These are phyloP conservation scores for Boechera divaricarpa DNA, from an alignment of 345 rosid genomes.

Conservation along the genomic window DNA sequence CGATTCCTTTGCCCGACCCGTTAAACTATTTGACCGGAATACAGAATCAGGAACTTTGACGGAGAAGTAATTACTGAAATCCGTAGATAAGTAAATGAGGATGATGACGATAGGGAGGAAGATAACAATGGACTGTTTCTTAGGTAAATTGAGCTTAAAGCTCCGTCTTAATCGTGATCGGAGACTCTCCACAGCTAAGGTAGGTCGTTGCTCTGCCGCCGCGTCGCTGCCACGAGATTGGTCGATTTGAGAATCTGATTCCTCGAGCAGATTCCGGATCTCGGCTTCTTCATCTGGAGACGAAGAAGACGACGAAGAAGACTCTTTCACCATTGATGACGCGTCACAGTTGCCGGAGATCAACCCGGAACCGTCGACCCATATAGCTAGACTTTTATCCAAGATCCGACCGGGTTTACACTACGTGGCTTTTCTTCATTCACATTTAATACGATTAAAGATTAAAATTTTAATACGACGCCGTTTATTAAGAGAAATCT, in stretches of 20 bases:
- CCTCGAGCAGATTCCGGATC: slow-evolving; percentile 54
- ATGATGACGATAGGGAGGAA: slow-evolving; percentile 57
- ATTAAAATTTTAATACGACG: not conserved
- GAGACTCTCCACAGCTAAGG: slow-evolving; percentile 60
- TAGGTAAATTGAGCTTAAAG: slow-evolving; percentile 44
- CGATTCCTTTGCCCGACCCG: slow-evolving; percentile 61
- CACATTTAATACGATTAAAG: not conserved
- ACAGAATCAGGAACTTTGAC: slow-evolving; percentile 34
- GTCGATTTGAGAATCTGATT: slow-evolving; percentile 58
- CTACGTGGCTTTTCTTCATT: slow-evolving; percentile 32
- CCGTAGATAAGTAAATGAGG: slow-evolving; percentile 55
- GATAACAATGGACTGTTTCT: slow-evolving; percentile 54
- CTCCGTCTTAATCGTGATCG: slow-evolving; percentile 47
- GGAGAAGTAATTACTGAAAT: slow-evolving; percentile 42
- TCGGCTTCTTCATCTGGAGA: slow-evolving; percentile 67
- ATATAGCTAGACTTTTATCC: slow-evolving; percentile 15
- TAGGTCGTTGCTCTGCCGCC: slow-evolving; percentile 37
- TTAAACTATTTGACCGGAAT: slow-evolving; percentile 35
- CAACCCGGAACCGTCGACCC: slow-evolving; percentile 39
- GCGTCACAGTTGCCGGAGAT: slow-evolving; percentile 30
- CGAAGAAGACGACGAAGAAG: slow-evolving; percentile 30
- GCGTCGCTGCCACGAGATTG: slow-evolving; percentile 6
- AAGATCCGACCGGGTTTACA: slow-evolving; percentile 36
- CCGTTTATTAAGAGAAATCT: not conserved
- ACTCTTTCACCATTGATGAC: slow-evolving; percentile 55